Base-by-base conservation (phyloP, 768 basidiomycete genomes). In the Mycena olivaceomarginata region DNA sequence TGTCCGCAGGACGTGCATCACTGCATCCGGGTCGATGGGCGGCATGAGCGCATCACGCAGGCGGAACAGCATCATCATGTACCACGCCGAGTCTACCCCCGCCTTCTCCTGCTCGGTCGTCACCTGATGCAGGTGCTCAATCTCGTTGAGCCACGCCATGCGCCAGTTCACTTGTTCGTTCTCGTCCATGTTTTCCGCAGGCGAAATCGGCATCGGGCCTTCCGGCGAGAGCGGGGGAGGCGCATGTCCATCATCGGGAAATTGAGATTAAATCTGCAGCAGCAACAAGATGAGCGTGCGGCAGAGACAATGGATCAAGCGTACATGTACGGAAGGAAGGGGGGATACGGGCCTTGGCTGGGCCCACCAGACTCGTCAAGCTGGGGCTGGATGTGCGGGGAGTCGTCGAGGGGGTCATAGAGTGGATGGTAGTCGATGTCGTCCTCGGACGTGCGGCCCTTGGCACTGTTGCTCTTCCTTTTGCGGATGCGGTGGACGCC, bases 401-500 rank as follows among this genome's bases (percentile, higher is more conserved):
- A 85, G 64, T 93, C 93, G 57, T 90, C 85, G 74, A 93, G 94
- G 1, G 87, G 79, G 45, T 86, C 86, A 40, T 91, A 91, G 12
- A 89, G 85, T 6, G 91, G 90, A 59, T 89, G 90, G 80, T 94
- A 96, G 76, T 95, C 94, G 45, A 91, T 93, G 22, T 88, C 89
- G 80, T 93, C 94, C 78, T 90, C 91, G 15, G 91, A 91, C 20
- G 86, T 87, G 67, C 83, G 84, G 70, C 87, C 89, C 72, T 90
- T 89, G 46, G 87, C 84, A 20, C 89, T 88, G 84, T 95, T 94
- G 59, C 90, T 89, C 82, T 96, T 95, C 90, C 96, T 97, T 87
- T 97, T 97, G 82, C 96, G 94, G 70, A 96, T 91, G 37, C 96
- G 93, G 82, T 97, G 96, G 43, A 97, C 96, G 48, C 96, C 96